These are phyloP conservation scores for Lojkania enalia DNA, from an alignment of 2,329 filamentous ascomycete genomes.

Conservation along the genomic window DNA sequence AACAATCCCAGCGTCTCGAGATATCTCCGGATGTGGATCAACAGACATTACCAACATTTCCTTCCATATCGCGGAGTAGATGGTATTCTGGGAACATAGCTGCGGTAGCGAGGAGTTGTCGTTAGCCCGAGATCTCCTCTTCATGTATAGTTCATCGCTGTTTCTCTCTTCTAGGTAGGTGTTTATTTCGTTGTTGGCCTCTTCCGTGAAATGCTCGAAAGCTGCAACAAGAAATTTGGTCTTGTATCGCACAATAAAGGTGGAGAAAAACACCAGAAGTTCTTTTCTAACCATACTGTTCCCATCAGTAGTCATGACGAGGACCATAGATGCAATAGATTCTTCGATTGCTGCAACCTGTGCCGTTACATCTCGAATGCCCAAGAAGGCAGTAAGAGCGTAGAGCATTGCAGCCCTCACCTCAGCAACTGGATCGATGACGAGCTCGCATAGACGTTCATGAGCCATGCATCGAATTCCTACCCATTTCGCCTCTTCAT, in stretches of 20 bases:
- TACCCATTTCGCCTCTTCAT: slow-evolving; percentile 91
- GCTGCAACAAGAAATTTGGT: slow-evolving; percentile 90
- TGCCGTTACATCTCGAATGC: slow-evolving; percentile 88
- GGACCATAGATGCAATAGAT: slow-evolving; percentile 81
- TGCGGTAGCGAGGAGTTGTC: slow-evolving; percentile 14
- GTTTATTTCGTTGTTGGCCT: slow-evolving; percentile 53
- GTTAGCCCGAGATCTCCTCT: slow-evolving; percentile 22
- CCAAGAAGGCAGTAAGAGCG: slow-evolving; percentile 90
- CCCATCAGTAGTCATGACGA: slow-evolving; percentile 91
- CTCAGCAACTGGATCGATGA: slow-evolving; percentile 85
- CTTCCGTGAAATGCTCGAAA: slow-evolving; percentile 86
- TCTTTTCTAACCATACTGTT: slow-evolving; percentile 94
- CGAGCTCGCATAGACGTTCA: slow-evolving; percentile 75
- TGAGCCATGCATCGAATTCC: slow-evolving; percentile 90
- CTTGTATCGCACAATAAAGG: slow-evolving; percentile 87
- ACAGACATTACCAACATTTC: slow-evolving; percentile 87
- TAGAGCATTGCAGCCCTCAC: slow-evolving; percentile 92
- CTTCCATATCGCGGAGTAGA: slow-evolving; percentile 94
- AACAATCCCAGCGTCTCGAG: slow-evolving; percentile 80
- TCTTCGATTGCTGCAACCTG: slow-evolving; percentile 91
- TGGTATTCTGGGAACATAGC: slow-evolving; percentile 73
- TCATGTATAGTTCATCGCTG: slow-evolving; percentile 37
- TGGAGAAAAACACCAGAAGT: slow-evolving; percentile 88
- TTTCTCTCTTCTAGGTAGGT: slow-evolving; percentile 28
- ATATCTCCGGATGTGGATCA: slow-evolving; percentile 92